Evolutionary conservation across 1,139 yeast species (phyloP).

Genomic region (Geotrichum restrictum): DNA sequence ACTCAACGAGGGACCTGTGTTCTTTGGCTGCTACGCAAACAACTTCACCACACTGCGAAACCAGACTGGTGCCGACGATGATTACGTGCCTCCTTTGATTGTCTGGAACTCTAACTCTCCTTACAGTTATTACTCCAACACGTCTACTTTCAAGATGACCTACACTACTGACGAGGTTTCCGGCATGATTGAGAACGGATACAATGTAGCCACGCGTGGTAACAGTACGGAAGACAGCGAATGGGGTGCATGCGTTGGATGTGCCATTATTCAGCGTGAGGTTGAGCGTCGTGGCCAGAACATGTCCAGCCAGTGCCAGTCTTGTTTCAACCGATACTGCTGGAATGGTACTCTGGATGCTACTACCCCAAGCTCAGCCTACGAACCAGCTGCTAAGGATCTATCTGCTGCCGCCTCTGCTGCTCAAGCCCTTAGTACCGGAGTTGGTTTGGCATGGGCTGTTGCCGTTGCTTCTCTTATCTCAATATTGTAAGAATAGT

Average conservation of each 20-base stretch:
- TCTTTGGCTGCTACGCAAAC: constrained; percentile 21
- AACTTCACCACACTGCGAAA: constrained; percentile 25
- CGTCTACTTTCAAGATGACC: constrained; percentile 65
- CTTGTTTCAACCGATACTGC: constrained; percentile 72
- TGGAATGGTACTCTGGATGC: constrained; percentile 46
- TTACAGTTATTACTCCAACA: constrained; percentile 62
- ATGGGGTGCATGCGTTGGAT: constrained; percentile 78
- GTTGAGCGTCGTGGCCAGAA: constrained; percentile 65
- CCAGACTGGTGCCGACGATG: constrained; percentile 18
- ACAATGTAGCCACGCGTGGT: constrained; percentile 67
- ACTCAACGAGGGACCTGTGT: constrained; percentile 42
- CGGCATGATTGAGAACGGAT: constrained; percentile 73
- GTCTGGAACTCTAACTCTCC: constrained; percentile 79
- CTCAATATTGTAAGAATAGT: too few relatives aligned
- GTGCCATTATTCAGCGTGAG: constrained; percentile 83
- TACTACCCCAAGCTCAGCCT: constrained; percentile 1
- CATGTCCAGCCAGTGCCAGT: constrained; percentile 66
- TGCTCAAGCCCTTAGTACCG: too few relatives aligned
- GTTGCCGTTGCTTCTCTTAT: too few relatives aligned
- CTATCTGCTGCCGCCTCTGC: too few relatives aligned
- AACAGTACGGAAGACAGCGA: constrained; percentile 69
- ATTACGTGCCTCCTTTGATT: constrained; percentile 59
- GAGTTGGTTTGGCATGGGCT: too few relatives aligned
- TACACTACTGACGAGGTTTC: constrained; percentile 58
- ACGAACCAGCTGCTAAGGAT: background rate